phyloP scores from a whole-genome alignment of 2,329 filamentous ascomycete species.

The Arthroderma sp. region DNA sequence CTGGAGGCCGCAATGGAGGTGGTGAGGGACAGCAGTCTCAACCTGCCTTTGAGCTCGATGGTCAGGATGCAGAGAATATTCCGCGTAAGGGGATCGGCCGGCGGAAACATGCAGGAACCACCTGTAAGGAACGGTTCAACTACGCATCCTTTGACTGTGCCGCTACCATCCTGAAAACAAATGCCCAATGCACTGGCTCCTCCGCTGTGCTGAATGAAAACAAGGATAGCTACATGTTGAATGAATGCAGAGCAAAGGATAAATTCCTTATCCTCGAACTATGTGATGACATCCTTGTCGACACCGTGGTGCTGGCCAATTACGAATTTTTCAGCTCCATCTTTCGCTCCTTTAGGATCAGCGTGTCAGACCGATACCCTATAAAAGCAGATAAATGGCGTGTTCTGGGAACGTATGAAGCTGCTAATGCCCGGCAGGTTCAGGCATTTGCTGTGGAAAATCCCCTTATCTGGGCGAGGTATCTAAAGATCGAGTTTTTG shows the following conservation, averaged over 20 bases:
- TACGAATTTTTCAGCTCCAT: constrained; percentile 99
- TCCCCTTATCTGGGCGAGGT: constrained; percentile 89
- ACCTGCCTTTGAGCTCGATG: constrained; percentile 11
- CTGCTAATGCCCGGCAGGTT: constrained; percentile 81
- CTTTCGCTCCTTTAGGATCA: constrained; percentile 79
- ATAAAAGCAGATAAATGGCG: constrained; percentile 89
- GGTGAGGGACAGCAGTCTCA: not conserved
- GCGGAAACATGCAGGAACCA: constrained; percentile 89
- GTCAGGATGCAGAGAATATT: constrained; percentile 9
- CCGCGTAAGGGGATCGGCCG: constrained; percentile 44
- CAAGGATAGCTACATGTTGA: constrained; percentile 96
- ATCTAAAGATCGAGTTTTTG: constrained; percentile 80
- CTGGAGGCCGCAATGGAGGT: constrained; percentile 18
- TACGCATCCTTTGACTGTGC: constrained; percentile 97
- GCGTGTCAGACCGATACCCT: constrained; percentile 88
- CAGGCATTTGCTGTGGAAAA: constrained; percentile 92
- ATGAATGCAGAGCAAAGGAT: constrained; percentile 73
- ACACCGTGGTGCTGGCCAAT: constrained; percentile 94
- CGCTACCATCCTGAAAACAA: constrained; percentile 83
- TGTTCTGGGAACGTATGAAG: constrained; percentile 75
- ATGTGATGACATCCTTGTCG: constrained; percentile 74
- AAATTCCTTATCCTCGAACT: constrained; percentile 94
- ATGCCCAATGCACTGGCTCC: constrained; percentile 71
- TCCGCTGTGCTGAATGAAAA: constrained; percentile 88
- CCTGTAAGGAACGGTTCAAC: constrained; percentile 94